Evolutionary conservation across 208 protist species (phyloP).

Genomic region (Naegleria lovaniensis): DNA sequence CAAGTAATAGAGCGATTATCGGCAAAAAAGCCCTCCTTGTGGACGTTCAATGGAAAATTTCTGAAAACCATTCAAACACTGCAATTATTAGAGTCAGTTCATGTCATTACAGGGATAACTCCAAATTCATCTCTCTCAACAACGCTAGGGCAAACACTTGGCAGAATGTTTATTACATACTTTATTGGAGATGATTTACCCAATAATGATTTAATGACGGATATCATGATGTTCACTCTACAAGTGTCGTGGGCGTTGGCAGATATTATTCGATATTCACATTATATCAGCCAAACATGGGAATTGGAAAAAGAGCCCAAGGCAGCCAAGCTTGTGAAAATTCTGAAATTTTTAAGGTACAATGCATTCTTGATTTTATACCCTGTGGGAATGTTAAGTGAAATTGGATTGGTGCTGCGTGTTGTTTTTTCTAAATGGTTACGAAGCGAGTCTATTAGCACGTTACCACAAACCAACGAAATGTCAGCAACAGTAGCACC

Average conservation of each 20-base stretch:
- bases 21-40: neutral
- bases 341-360: neutral
- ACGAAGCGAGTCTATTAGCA: neutral
- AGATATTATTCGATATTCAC: neutral
- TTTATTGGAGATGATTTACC: neutral
- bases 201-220: neutral
- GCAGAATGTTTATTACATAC: neutral
- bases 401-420: neutral
- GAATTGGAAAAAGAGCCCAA: neutral
- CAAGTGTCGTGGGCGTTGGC: neutral
- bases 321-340: neutral
- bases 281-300: neutral
- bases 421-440: neutral
- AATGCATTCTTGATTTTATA: conserved; percentile 8
- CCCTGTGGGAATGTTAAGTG: neutral
- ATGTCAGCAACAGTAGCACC: neutral
- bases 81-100: neutral
- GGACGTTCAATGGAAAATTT: neutral
- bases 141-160: neutral
- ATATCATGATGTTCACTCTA: neutral
- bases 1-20: neutral
- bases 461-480: neutral
- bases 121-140: neutral
- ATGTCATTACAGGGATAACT: neutral
- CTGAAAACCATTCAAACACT: neutral